Conservation (phyloP, 805 yeast genomes). For the Saturnispora kantuleensis region DNA sequence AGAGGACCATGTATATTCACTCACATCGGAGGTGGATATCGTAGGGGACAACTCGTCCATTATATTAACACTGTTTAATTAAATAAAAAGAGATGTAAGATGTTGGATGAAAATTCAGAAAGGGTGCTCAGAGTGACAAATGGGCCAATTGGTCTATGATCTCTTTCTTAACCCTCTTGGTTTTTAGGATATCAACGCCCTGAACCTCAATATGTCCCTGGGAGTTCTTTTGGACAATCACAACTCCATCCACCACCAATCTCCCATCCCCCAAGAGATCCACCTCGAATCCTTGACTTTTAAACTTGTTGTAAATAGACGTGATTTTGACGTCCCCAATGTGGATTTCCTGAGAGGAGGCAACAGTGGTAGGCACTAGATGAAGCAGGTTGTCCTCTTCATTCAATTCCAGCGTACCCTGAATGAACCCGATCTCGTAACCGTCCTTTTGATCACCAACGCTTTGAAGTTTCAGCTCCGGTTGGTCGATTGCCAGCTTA, state of each 20-base stretch:
- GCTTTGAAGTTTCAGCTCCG: conserved; percentile 2
- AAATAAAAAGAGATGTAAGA: not conserved
- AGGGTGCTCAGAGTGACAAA: not conserved
- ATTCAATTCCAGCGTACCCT: conserved; percentile 1
- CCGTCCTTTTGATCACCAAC: conserved; percentile 3
- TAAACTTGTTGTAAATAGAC: conserved; percentile 59
- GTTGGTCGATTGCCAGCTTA: conserved; percentile 1
- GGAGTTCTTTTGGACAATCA: conserved; percentile 66
- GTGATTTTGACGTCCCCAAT: conserved; percentile 86
- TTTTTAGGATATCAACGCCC: conserved; percentile 36
- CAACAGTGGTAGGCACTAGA: not conserved
- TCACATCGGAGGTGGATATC: not conserved
- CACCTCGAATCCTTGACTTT: conserved; percentile 52
- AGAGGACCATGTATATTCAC: conserved; percentile 9
- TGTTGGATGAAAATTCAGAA: not conserved
- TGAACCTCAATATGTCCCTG: conserved; percentile 83
- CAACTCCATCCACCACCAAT: conserved; percentile 67
- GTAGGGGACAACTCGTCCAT: conserved; percentile 31
- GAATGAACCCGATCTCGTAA: conserved; percentile 6
- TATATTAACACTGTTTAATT: conserved; percentile 69
- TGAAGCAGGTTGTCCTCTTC: not conserved
- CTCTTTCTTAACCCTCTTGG: conserved; percentile 1
- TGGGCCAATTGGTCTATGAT: conserved; percentile 8
- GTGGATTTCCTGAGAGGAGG: conserved; percentile 26
- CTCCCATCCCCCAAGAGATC: conserved; percentile 93